Evolutionary conservation across 2,329 filamentous ascomycete species (phyloP), one percentile per base, ranked within the genome.

Genomic region (Colletotrichum sublineola): DNA sequence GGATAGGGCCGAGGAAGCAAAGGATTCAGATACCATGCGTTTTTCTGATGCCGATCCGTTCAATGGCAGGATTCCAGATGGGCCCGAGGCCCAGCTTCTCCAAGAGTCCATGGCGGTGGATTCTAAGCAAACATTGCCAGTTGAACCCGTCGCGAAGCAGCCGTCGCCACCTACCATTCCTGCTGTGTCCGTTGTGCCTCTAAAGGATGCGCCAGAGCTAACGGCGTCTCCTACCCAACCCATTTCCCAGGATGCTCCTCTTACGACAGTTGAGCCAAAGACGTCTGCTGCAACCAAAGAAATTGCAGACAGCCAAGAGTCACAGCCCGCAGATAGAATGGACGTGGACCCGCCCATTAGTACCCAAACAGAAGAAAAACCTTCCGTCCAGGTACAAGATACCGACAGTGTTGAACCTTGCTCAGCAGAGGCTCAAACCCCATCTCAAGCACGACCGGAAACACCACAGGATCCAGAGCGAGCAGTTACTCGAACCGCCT

Each of bases 401-500:
- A 42, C 29, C 15, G 20, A 20, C 12, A 33, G n/a, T 20, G 56
- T 40, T 29, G 44, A 68, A 36, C 48, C 56, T 36, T 57, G 15
- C 8, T 36, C 44, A 31, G 53, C 33, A 8, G 36, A 68, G 24
- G 58, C 71, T n/a, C 57, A 73, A 71, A 50, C 63, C 71, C 38
- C 70, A 74, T 33, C 31, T 63, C 73, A 75, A 33, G 33, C 67
- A 40, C 63, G 75, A 74, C 66, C 62, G 36, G 77, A 81, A 15
- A 70, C 67, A 1, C 66, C 78, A 1, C 75, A 75, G 24, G 77
- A 77, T 12, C 71, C 75, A 5, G 82, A 84, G 75, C 86, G 91
- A 40, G 92, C 92, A 83, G 92, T 90, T 14, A 94, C 91, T 1
- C 84, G 92, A 75, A 90, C 93, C 31, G 90, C 91, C 3, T 93